Evolutionary conservation across 108 stramenopile genomes (phyloP), one percentile per base, ranked within the genome.

Genomic region (Bacterosira constricta): DNA sequence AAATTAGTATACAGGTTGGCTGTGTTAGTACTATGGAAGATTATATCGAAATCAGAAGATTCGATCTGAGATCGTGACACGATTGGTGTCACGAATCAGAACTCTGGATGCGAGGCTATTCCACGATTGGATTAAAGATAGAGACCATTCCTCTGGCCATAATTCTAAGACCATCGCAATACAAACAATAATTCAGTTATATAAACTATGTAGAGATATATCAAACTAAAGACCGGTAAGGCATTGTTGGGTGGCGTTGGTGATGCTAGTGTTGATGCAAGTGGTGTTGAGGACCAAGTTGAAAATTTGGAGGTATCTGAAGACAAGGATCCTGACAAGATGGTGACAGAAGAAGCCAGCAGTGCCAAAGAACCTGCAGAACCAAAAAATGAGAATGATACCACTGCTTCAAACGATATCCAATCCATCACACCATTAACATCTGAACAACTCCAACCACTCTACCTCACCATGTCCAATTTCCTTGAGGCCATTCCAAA

Each of bases 401-500:
- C 47, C 18, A 25, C 75, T 3, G 45, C 61, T 30, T 42, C 63
- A 15, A 72, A 70, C 20, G 75, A 81, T 47, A 59, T 75, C 39
- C 58, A 46, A 20, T 63, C 78, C 10, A 74, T 88, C 18, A 64
- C 64, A 0, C 95, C 92, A 10, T 69, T 96, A 27, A 88, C 92
- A 15, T 12, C 74, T 10, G 89, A 84, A 38, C 84, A 96, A 62
- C 85, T 97, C 77, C 85, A 83, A 29, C 88, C 92, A 8, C 78
- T 96, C 26, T 88, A 67, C 69, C 78, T 99, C 4, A 93, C 89
- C 27, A 98, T 98, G 97, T 78, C 82, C 26, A 98, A 99, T 77
- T 99, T 99, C 74, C 67, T 97, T 13, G 60, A 61, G 18, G 99
- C 99, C 11, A 78, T 98, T 31, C 94, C 96, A 7, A 88, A 86